A percentile compares a stretch with the other conserved stretches of the same genome.
Evolutionary conservation across 495 filamentous ascomycete genomes (phyloP).

Genomic region (Jackrogersella minutella): DNA sequence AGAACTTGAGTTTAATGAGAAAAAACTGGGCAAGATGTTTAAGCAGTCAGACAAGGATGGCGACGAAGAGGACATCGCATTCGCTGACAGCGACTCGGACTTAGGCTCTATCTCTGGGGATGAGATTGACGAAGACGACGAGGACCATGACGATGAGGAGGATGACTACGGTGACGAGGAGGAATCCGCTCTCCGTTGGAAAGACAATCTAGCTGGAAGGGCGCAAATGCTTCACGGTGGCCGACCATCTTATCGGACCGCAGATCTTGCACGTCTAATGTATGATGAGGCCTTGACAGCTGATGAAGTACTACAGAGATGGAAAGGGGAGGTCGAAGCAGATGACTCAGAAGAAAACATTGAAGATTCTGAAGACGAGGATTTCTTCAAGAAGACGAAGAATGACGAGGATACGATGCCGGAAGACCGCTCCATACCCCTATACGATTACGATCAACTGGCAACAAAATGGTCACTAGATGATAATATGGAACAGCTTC

Average conservation of each 20-base stretch:
- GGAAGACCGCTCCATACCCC: slow-evolving; percentile 80
- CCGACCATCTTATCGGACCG: slow-evolving; percentile 72
- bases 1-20: slow-evolving; percentile 62
- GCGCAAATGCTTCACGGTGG: slow-evolving; percentile 75
- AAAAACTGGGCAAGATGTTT: slow-evolving; percentile 66
- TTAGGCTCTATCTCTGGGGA: slow-evolving; percentile 87
- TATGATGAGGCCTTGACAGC: slow-evolving; percentile 85
- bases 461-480: slow-evolving; percentile 85
- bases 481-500: slow-evolving; percentile 76
- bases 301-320: slow-evolving; percentile 75
- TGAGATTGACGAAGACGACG: slow-evolving; percentile 62
- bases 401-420: slow-evolving; percentile 65
- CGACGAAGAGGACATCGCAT: slow-evolving; percentile 72
- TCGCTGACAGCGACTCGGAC: slow-evolving; percentile 96
- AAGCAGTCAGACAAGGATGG: slow-evolving; percentile 51
- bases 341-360: slow-evolving; percentile 59
- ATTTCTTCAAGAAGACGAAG: slow-evolving; percentile 79
- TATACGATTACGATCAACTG: slow-evolving; percentile 80
- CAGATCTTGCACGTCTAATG: slow-evolving; percentile 83
- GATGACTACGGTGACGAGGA: slow-evolving; percentile 67
- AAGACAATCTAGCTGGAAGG: slow-evolving; percentile 80
- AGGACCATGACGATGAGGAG: slow-evolving; percentile 64
- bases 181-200: slow-evolving; percentile 77
- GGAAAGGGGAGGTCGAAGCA: slow-evolving; percentile 78
- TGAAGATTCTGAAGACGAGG: slow-evolving; percentile 77